Evolutionary conservation across 225 moss, liverwort and hornwort species (phyloP).

Genomic region (Polytrichum formosum): DNA sequence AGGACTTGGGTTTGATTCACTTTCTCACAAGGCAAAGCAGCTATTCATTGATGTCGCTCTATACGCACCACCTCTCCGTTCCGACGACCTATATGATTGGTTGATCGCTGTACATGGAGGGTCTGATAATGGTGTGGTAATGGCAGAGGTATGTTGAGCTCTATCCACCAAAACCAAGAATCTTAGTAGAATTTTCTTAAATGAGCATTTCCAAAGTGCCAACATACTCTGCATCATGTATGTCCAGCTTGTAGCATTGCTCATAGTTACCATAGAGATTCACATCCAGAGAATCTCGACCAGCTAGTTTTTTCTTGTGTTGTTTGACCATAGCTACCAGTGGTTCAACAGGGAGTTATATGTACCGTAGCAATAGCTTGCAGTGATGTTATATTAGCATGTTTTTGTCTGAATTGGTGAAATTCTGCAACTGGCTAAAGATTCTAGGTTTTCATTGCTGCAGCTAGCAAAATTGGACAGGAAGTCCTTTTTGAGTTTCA

Average conservation of each 20-base stretch:
- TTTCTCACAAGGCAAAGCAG: neutral
- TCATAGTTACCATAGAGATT: no score
- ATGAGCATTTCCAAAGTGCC: no score
- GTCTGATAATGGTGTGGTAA: neutral
- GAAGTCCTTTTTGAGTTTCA: slow-evolving; percentile 1
- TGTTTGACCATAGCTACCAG: neutral
- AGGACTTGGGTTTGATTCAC: slow-evolving; percentile 7
- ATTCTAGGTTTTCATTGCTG: neutral
- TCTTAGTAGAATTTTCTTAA: no score
- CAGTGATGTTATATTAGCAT: neutral
- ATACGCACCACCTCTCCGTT: neutral
- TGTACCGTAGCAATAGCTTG: neutral
- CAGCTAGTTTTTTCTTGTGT: neutral
- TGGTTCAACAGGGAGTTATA: neutral
- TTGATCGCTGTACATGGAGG: slow-evolving; percentile 1
- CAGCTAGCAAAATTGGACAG: slow-evolving; percentile 7
- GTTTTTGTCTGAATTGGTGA: neutral
- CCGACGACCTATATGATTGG: slow-evolving; percentile 1
- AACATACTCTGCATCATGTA: no score
- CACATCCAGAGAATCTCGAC: no score
- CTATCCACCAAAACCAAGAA: no score
- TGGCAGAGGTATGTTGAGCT: neutral
- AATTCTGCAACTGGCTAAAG: neutral
- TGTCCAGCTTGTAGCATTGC: no score
- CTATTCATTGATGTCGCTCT: slow-evolving; percentile 8